Base-by-base conservation (phyloP, 1,139 yeast species). In the Cylindricascospora bacillispora region DNA sequence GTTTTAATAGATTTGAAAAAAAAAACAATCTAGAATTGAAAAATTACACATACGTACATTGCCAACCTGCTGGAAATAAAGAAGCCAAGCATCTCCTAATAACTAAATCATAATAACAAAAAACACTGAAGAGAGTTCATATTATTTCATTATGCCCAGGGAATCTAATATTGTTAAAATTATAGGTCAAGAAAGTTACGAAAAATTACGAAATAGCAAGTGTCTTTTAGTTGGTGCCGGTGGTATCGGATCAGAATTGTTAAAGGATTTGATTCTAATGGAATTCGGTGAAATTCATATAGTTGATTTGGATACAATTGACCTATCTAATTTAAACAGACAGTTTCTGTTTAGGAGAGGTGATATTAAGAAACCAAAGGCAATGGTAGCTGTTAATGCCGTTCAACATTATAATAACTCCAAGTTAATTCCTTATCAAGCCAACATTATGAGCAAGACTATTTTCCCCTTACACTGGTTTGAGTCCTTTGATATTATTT, bases 161-260 rank as follows among this genome's bases (percentile, higher is more conserved):
- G 37, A 41, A 12, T 21, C 36, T 9, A 34, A 41, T 39, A 27
- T 44, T 13, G 29, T 37, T 4, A 37, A 34, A 21, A 38, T 45
- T 18, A 30, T 52, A 6, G 56, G 56, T 7, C 24, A 37, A 15
- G 44, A 48, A 18, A 44, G 37, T 23, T 45, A 36, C 28, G 34
- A 36, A 6, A 44, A 40, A 18, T 30, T 71, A 14, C 57, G 60
- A 15, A 22, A 49, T 13, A 48, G 79, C n/a, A 74, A 67, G 37
- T 85, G 89, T 13, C 61, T 92, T 27, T 63, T 92, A 61, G 95
- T 92, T 1, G 98, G 99, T 3, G 95, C 98, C 1, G 99, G 99
- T 17, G 99, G 99, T n/a, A 86, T 92, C 40, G 99, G 99, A 4
- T 92, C 97, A 54, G 99, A 92, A 54, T 61, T 92, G 24, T 62